These are phyloP conservation scores for Mimosa pudica DNA, from an alignment of 306 rosid species.

Conservation along the genomic window DNA sequence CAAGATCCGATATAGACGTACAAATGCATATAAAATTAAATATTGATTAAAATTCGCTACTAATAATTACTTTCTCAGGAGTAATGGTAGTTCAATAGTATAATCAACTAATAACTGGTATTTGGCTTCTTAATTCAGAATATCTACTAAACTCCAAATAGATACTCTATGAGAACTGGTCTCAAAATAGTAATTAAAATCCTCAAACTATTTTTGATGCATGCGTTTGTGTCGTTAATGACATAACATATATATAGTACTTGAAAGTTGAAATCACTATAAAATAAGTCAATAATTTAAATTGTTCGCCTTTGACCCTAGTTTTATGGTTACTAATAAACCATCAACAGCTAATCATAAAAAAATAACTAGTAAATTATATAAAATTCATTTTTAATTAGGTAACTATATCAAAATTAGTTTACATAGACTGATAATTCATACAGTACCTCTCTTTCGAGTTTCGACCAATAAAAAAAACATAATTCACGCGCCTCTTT, in stretches of 20 bases:
- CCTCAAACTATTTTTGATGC: background rate
- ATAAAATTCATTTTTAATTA: background rate
- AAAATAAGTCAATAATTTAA: background rate
- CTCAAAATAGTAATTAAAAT: background rate
- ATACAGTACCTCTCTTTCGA: too few relatives aligned
- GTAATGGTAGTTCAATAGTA: background rate
- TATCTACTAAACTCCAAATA: background rate
- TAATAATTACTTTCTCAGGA: background rate
- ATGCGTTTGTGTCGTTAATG: background rate
- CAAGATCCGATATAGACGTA: too few relatives aligned
- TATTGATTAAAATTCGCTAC: background rate
- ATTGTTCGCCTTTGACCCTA: background rate
- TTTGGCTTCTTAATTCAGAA: background rate
- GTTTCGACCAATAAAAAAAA: too few relatives aligned
- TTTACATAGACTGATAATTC: background rate
- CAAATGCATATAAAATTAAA: too few relatives aligned
- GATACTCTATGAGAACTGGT: background rate
- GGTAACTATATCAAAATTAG: background rate
- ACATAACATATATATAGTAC: background rate
- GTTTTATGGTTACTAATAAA: background rate
- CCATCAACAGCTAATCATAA: background rate
- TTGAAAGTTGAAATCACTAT: background rate
- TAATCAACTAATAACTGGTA: background rate
- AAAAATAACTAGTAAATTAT: background rate
- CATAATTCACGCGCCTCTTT: too few relatives aligned